Percentiles rank a stretch among this genome's conserved stretches.
Evolutionary conservation across 169 alveolate genomes (phyloP).

Genomic region (Plasmodium inui): DNA sequence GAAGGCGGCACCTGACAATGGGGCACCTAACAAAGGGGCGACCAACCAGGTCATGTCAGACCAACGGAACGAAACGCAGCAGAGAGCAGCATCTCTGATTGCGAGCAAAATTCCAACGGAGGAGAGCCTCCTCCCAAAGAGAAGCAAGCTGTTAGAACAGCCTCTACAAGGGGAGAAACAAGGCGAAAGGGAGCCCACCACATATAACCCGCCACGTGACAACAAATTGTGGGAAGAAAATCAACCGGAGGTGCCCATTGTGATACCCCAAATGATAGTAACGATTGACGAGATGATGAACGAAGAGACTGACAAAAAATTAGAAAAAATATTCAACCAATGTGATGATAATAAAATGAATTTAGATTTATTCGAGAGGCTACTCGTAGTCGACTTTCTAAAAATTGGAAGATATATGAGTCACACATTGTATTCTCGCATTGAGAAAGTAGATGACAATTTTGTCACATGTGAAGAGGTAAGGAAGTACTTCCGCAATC

Average conservation of each 20-base stretch:
- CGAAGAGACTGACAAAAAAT: slow-evolving; percentile 41
- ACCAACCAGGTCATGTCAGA: too few species aligned
- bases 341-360: slow-evolving; percentile 60
- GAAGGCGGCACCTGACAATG: neutral
- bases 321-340: slow-evolving; percentile 33
- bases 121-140: neutral
- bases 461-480: slow-evolving; percentile 51
- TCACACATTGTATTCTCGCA: slow-evolving; percentile 49
- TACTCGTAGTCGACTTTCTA: slow-evolving; percentile 54
- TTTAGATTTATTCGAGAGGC: slow-evolving; percentile 33
- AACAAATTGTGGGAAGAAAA: neutral
- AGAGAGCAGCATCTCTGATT: neutral
- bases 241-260: neutral
- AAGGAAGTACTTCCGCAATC: slow-evolving; percentile 29
- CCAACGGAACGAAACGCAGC: neutral
- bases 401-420: slow-evolving; percentile 76
- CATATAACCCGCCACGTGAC: neutral
- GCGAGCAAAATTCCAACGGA: neutral
- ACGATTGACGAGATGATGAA: slow-evolving; percentile 19
- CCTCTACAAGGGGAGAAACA: neutral
- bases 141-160: neutral
- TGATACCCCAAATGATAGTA: slow-evolving; percentile 37
- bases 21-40: too few species aligned
- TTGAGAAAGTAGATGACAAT: slow-evolving; percentile 12
- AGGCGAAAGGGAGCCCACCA: neutral